phyloP scores from a whole-genome alignment of 768 basidiomycete genomes.

The Tylopilus plumbeoviolaceoides region DNA sequence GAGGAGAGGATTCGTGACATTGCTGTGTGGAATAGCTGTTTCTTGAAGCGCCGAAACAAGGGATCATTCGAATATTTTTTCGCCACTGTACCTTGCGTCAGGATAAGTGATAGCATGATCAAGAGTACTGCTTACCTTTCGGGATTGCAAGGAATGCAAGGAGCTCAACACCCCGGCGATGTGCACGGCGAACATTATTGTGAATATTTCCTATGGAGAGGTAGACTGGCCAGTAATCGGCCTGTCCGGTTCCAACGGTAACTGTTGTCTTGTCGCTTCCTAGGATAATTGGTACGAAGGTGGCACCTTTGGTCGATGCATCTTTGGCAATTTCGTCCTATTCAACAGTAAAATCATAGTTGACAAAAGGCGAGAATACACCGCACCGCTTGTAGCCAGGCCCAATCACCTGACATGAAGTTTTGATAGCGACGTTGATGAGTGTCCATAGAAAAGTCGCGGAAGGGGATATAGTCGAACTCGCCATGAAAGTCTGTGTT shows the following conservation, averaged over 20 bases:
- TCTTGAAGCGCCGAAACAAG: neutral
- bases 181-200: neutral
- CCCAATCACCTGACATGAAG: neutral
- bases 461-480: neutral
- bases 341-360: neutral
- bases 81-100: too few species aligned
- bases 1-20: neutral
- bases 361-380: neutral
- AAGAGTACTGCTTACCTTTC: conserved; percentile 23
- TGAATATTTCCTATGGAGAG: neutral
- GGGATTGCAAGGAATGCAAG: conserved; percentile 29
- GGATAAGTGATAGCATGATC: too few species aligned
- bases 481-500: neutral
- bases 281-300: neutral
- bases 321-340: neutral
- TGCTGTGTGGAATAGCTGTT: neutral
- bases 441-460: neutral
- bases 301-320: neutral
- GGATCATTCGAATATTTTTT: neutral
- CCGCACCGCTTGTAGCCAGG: neutral
- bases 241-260: neutral
- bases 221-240: neutral
- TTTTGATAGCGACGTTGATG: neutral
- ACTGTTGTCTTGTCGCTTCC: neutral
- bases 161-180: conserved; percentile 7